These are phyloP conservation scores for Houttuynia cordata DNA, from an alignment of 164 flowering plant species.

Conservation along the genomic window DNA sequence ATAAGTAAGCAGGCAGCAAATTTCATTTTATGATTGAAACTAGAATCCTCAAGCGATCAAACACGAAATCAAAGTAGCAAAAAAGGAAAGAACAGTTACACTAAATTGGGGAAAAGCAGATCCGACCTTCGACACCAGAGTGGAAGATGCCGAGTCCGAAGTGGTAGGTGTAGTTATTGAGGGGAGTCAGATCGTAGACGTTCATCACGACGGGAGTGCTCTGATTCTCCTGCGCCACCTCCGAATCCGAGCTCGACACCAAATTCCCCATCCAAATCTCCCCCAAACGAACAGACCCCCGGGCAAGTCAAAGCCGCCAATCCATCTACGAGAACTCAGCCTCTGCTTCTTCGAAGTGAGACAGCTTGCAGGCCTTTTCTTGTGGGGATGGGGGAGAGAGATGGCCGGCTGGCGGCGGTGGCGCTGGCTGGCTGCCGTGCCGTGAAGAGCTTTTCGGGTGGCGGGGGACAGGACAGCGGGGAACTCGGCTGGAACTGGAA, in stretches of 20 bases:
- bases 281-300: no score
- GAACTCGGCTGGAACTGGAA: no score
- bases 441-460: no score
- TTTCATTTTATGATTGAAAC: background rate
- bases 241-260: conserved; percentile 16
- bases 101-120: background rate
- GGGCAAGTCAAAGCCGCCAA: no score
- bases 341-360: no score
- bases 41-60: background rate
- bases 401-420: no score
- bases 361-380: no score
- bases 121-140: conserved; percentile 65
- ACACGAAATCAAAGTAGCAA: background rate
- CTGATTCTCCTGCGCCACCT: conserved; percentile 5
- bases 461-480: no score
- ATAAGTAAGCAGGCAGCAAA: conserved; percentile 1
- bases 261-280: conserved; percentile 1
- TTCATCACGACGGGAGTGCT: conserved; percentile 46
- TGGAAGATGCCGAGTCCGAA: conserved; percentile 68
- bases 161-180: conserved; percentile 48
- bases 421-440: no score
- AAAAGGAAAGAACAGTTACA: background rate
- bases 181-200: conserved; percentile 70
- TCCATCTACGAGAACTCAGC: no score
- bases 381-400: no score